These are phyloP conservation scores for Lathyrus sativus DNA, from an alignment of 306 rosid species.

Conservation along the genomic window DNA sequence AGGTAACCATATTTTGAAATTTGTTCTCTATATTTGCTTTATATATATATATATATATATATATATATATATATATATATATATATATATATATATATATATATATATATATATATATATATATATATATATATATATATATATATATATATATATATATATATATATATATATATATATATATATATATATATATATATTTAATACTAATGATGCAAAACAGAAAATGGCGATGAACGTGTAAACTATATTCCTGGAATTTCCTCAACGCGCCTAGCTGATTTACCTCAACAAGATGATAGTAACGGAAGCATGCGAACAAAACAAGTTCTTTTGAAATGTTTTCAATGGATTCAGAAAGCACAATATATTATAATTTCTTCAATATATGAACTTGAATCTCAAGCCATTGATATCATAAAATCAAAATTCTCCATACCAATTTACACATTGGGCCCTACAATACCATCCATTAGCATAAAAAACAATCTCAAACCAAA, in stretches of 20 bases:
- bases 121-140: too few species aligned
- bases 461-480: conserved; percentile 36
- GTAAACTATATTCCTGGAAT: conserved; percentile 57
- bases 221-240: conserved; percentile 44
- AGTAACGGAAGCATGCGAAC: not conserved
- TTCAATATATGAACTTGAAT: conserved; percentile 51
- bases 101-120: too few species aligned
- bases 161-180: too few species aligned
- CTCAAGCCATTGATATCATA: conserved; percentile 40
- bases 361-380: conserved; percentile 45
- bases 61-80: too few species aligned
- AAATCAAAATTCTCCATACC: conserved; percentile 33
- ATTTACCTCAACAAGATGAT: conserved; percentile 38
- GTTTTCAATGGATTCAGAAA: conserved; percentile 21
- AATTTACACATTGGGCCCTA: conserved; percentile 49
- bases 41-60: too few species aligned
- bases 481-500: not conserved
- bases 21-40: too few species aligned
- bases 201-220: not conserved
- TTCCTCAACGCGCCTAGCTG: conserved; percentile 41
- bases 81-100: too few species aligned
- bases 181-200: too few species aligned
- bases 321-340: conserved; percentile 5
- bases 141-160: too few species aligned
- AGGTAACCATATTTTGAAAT: too few species aligned